Evolutionary conservation across 2,329 filamentous ascomycete genomes (phyloP).

Genomic region (Chaetomium globosum): DNA sequence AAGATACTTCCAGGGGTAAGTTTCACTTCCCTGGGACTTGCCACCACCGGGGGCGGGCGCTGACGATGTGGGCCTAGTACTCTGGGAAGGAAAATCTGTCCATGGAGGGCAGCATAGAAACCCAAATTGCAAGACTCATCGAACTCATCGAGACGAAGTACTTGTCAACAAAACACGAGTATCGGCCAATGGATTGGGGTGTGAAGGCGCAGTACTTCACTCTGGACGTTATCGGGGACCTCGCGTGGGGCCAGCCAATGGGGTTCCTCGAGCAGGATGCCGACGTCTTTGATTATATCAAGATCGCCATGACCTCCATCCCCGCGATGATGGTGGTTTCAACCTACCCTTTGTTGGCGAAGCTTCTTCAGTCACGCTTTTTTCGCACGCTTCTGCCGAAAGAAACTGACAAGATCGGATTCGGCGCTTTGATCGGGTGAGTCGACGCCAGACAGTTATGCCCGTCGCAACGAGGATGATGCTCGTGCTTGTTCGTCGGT

Average conservation of each 20-base stretch:
- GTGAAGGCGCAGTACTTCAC: constrained; percentile 57
- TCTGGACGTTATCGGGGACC: constrained; percentile 57
- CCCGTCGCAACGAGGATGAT: not conserved
- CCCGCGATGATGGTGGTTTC: not conserved
- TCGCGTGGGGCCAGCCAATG: constrained; percentile 56
- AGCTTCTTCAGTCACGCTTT: not conserved
- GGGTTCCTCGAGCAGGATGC: constrained; percentile 53
- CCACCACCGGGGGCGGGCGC: not conserved
- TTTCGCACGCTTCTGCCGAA: not conserved
- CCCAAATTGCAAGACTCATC: not conserved
- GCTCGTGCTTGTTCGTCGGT: not conserved
- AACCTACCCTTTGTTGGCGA: not conserved
- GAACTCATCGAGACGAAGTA: constrained; percentile 53
- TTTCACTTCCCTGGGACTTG: not conserved
- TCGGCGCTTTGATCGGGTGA: constrained; percentile 1
- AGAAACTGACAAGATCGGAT: constrained; percentile 1
- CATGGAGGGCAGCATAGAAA: not conserved
- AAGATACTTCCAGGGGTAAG: constrained; percentile 6
- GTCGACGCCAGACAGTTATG: not conserved
- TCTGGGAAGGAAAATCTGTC: constrained; percentile 2
- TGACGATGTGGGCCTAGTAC: not conserved
- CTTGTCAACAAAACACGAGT: constrained; percentile 40
- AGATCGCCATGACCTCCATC: not conserved
- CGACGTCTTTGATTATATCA: constrained; percentile 46
- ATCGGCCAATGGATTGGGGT: constrained; percentile 53